These are phyloP conservation scores for Arthrobotrys entomopaga DNA, from an alignment of 2,329 filamentous ascomycete species.

Conservation along the genomic window DNA sequence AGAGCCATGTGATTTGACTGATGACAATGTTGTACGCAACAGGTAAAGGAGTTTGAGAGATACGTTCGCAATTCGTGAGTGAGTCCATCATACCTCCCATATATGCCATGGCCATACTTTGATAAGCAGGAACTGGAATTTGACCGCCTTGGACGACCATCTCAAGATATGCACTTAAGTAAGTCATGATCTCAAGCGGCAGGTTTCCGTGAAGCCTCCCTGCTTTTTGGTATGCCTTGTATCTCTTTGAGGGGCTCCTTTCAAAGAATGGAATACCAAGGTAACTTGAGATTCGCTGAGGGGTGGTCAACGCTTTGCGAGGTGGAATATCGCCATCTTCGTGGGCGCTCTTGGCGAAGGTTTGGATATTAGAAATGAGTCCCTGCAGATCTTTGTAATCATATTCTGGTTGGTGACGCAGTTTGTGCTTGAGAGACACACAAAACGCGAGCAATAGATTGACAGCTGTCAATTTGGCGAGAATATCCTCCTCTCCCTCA, in stretches of 20 bases:
- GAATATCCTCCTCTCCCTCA: slow-evolving; percentile 72
- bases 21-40: slow-evolving; percentile 86
- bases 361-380: slow-evolving; percentile 77
- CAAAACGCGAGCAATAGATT: slow-evolving; percentile 82
- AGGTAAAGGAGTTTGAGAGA: slow-evolving; percentile 83
- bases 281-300: slow-evolving; percentile 75
- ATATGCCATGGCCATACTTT: slow-evolving; percentile 67
- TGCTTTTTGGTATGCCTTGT: slow-evolving; percentile 74
- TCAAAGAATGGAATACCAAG: slow-evolving; percentile 80
- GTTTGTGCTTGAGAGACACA: slow-evolving; percentile 80
- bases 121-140: slow-evolving; percentile 69
- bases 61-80: slow-evolving; percentile 77
- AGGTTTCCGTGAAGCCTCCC: slow-evolving; percentile 76
- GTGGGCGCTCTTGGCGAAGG: slow-evolving; percentile 72
- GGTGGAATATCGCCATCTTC: slow-evolving; percentile 60
- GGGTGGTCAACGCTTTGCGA: slow-evolving; percentile 66
- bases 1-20: slow-evolving; percentile 86
- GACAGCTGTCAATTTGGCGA: slow-evolving; percentile 76
- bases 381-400: slow-evolving; percentile 78
- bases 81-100: slow-evolving; percentile 76
- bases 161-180: slow-evolving; percentile 75
- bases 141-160: slow-evolving; percentile 69
- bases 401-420: slow-evolving; percentile 84
- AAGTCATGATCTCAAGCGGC: slow-evolving; percentile 81
- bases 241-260: slow-evolving; percentile 79